Conservation (phyloP, 805 yeast species). For the Wickerhamiella siamensis region DNA sequence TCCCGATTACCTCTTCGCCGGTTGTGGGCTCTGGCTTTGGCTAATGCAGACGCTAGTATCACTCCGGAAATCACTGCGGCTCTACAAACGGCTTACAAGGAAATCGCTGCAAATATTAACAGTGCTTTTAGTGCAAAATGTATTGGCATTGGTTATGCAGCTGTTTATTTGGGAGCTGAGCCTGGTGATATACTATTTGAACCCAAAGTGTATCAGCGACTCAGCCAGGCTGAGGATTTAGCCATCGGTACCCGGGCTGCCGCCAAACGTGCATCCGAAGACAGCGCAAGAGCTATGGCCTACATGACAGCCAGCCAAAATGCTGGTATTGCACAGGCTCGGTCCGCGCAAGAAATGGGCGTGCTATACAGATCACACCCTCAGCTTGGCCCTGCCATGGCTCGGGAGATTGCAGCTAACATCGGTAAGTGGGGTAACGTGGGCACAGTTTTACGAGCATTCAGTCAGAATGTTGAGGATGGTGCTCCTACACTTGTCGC, state of each 20-base stretch:
- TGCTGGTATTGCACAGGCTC: not conserved
- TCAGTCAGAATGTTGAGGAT: not conserved
- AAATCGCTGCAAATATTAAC: slow-evolving; percentile 10
- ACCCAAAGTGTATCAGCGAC: slow-evolving; percentile 13
- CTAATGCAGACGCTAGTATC: slow-evolving; percentile 22
- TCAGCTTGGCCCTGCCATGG: not conserved
- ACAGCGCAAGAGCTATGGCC: slow-evolving; percentile 1
- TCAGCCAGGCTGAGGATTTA: slow-evolving; percentile 8
- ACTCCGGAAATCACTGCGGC: slow-evolving; percentile 14
- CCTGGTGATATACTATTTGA: slow-evolving; percentile 7
- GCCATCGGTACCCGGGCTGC: slow-evolving; percentile 9
- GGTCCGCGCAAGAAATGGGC: not conserved
- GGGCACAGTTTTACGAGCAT: not conserved
- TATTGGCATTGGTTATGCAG: slow-evolving; percentile 41
- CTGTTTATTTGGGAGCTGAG: slow-evolving; percentile 20
- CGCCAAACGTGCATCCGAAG: not conserved
- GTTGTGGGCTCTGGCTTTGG: slow-evolving; percentile 50
- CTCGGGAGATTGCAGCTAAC: not conserved
- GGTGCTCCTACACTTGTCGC: slow-evolving; percentile 1
- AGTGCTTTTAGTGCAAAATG: slow-evolving; percentile 19
- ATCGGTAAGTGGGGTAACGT: not conserved
- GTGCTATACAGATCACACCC: slow-evolving; percentile 1
- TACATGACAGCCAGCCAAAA: slow-evolving; percentile 1
- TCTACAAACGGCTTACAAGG: slow-evolving; percentile 8
- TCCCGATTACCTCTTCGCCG: slow-evolving; percentile 48